Evolutionary conservation across 345 rosid species (phyloP).

Genomic region (Clarkia xantiana): DNA sequence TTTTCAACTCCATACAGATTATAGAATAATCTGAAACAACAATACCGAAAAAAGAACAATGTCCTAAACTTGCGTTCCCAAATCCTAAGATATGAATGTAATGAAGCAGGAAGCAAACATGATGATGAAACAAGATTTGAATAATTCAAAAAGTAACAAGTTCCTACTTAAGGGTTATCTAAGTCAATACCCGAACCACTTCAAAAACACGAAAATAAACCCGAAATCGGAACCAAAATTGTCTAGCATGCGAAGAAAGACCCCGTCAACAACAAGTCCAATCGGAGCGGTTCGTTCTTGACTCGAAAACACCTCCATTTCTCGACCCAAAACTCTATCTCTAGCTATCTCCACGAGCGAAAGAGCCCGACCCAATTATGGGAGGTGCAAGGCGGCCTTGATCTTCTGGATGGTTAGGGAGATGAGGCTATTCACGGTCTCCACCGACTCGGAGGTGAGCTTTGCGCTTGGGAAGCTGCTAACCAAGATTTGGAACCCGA

Average conservation of each 20-base stretch:
- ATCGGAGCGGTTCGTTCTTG: constrained; percentile 31
- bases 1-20: too few species aligned
- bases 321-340: too few species aligned
- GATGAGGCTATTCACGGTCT: constrained; percentile 47
- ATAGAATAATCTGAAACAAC: too few species aligned
- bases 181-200: constrained; percentile 39
- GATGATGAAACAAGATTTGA: too few species aligned
- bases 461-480: constrained; percentile 27
- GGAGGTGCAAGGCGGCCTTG: constrained; percentile 27
- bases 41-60: not conserved
- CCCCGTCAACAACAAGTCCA: not conserved
- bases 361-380: constrained; percentile 3
- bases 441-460: constrained; percentile 39
- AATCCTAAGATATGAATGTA: not conserved
- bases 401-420: constrained; percentile 45
- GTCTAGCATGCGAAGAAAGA: not conserved
- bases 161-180: constrained; percentile 5
- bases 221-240: not conserved
- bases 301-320: constrained; percentile 16
- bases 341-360: too few species aligned
- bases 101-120: too few species aligned
- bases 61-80: not conserved
- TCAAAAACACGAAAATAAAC: too few species aligned
- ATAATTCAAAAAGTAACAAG: constrained; percentile 1
- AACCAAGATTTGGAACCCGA: constrained; percentile 51